Evolutionary conservation across 2,329 filamentous ascomycete genomes (phyloP).

Genomic region (Bipolaris cookei): DNA sequence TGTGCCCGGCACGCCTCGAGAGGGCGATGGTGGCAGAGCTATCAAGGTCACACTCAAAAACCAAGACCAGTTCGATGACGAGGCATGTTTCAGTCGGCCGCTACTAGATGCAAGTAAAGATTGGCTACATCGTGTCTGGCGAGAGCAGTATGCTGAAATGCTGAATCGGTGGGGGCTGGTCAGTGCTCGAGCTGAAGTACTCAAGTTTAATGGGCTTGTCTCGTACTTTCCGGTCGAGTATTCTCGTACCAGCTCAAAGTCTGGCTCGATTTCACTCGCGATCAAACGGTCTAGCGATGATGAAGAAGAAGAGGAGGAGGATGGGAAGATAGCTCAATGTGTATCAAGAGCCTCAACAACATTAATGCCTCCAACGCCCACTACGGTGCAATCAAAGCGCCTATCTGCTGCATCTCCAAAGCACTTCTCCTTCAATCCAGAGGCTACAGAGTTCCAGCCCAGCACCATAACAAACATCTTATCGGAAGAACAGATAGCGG

Average conservation of each 20-base stretch:
- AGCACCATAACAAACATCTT: constrained; percentile 24
- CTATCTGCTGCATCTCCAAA: constrained; percentile 35
- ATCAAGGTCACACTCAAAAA: constrained; percentile 63
- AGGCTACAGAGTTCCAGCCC: constrained; percentile 45
- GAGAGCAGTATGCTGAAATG: constrained; percentile 63
- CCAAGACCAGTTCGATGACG: constrained; percentile 62
- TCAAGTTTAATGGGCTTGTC: constrained; percentile 60
- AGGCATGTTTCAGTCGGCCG: constrained; percentile 54
- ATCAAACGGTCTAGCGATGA: constrained; percentile 25
- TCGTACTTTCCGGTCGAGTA: constrained; percentile 41
- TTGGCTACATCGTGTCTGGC: constrained; percentile 59
- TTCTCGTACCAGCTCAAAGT: constrained; percentile 34
- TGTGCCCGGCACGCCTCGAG: constrained; percentile 22
- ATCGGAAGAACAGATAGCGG: constrained; percentile 22
- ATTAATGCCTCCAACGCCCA: constrained; percentile 31
- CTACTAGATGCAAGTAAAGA: constrained; percentile 59
- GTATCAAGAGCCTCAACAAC: constrained; percentile 36
- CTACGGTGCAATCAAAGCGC: constrained; percentile 25
- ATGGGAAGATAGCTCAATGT: constrained; percentile 18
- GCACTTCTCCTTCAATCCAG: constrained; percentile 46
- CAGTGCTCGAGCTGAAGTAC: constrained; percentile 62
- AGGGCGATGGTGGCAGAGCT: constrained; percentile 16
- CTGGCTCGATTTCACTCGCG: constrained; percentile 35
- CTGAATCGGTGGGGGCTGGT: constrained; percentile 65
- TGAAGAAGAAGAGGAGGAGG: constrained; percentile 20